Base-by-base conservation (phyloP, 495 filamentous ascomycete genomes). In the Penicillium bialowiezense region DNA sequence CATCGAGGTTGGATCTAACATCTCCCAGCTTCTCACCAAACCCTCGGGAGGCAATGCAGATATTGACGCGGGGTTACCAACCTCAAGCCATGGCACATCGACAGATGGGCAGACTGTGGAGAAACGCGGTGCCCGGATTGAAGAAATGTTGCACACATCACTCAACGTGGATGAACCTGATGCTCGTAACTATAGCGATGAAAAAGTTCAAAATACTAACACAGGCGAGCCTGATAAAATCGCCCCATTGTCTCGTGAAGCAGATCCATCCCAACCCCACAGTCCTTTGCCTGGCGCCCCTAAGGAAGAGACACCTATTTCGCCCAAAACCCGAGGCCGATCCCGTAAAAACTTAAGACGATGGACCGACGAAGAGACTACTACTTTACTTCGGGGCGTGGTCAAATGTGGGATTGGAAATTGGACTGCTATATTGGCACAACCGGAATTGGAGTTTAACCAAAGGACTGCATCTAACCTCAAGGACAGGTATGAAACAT, bases 351-450 rank as follows among this genome's bases (percentile, higher is more conserved):
- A 74, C 31, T 17, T 75, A 51, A 78, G 77, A 46, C 87, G 82
- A 55, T 96, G 90, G 90, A 85, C 84, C 0, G 85, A 93, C 41
- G 83, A 90, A 56, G 91, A 96, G 62, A 95, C 89, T 1, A 81
- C 83, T 19, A 77, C 86, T 44, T 69, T 96, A 9, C 65, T 95
- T 21, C 74, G 83, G 44, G 91, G 90, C 1, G 90, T 95, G 14
- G 76, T 82, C 33, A 86, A 84, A 49, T 88, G 90, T 63, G 90
- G 90, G 0, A 85, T 95, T 44, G 90, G 90, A 15, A 89, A 83
- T 60, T 96, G 91, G 91, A 93, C 86, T 31, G 81, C 81, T 35
- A 95, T 96, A 13, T 64, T 93, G n/a, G 77, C 86, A 9, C 84
- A 90, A 49, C 70, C 82, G 1, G 82, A 84, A 20, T 86, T 88